Base-by-base conservation (phyloP, 108 stramenopile species). In the Skeletonema potamos region DNA sequence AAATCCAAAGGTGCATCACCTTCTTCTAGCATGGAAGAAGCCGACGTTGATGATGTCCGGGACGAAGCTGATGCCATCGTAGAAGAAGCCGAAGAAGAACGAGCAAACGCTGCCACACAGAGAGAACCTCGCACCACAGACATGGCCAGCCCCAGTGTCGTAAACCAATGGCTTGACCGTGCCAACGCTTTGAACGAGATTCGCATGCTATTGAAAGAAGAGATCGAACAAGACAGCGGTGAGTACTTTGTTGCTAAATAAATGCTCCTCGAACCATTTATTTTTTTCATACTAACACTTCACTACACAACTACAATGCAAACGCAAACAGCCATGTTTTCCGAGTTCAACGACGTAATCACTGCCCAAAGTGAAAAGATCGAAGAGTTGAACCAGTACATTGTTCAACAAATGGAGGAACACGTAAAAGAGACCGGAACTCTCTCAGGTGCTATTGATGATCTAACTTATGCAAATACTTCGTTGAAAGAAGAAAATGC, bases 221-320 rank as follows among this genome's bases (percentile, higher is more conserved):
- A 51, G 48, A 51, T 51, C 6, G 48, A 51, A 24, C 48, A 51
- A 51, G 48, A 51, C 48, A 51, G 48, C 22, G 48, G 48, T 51
- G 48, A 51, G 48, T 51, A 41, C 39, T 41, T 15, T n/a, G 39
- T 15, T 41, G 39, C 39, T 41, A 41, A 2, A 41, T 41, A 3
- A 13, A 41, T 41, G 15, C 39, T 51, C 1, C 22, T 51, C 6
- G 20, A 8, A 17, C 18, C 48, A 1, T 51, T 51, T 51, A 22
- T 51, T 48, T 22, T 46, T 51, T 24, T 6, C 9, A 51, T 51
- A 51, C 48, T 51, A 51, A 51, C 48, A 51, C 8, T 9, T 0
- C n/a, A 9, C 17, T 0, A 51, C 17, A 4, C 6, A 46, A 4
- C 18, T 24, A 9, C 8, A 3, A 4, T 51, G 2, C 48, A 51